Conservation (phyloP, 106 monocot species). For the Platanthera zijinensis region DNA sequence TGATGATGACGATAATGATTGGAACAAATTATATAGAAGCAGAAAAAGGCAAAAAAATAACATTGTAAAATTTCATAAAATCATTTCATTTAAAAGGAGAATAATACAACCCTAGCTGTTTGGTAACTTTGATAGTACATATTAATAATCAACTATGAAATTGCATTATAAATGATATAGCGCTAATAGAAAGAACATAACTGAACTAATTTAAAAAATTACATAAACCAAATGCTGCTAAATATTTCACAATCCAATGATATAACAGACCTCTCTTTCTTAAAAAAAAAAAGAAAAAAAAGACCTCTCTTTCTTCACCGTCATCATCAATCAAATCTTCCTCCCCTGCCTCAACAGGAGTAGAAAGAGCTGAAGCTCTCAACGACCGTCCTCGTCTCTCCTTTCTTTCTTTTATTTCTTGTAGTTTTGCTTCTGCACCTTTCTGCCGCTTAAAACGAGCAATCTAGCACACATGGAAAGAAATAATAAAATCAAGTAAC, state of each 20-base stretch:
- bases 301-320: slow-evolving; percentile 92
- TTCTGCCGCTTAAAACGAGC: slow-evolving; percentile 78
- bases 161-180: not conserved
- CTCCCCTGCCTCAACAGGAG: slow-evolving; percentile 57
- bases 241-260: not conserved
- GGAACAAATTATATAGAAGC: too few species aligned
- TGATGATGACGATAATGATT: too few species aligned
- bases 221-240: not conserved
- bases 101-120: too few species aligned
- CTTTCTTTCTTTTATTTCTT: slow-evolving; percentile 90
- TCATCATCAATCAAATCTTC: slow-evolving; percentile 79
- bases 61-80: too few species aligned
- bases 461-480: slow-evolving; percentile 35
- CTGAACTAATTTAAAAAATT: not conserved
- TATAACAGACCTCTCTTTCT: slow-evolving; percentile 76
- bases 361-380: slow-evolving; percentile 73
- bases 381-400: slow-evolving; percentile 81
- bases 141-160: not conserved
- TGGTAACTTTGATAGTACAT: too few species aligned
- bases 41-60: too few species aligned
- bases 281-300: too few species aligned
- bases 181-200: not conserved
- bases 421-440: slow-evolving; percentile 78
- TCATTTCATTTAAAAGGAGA: too few species aligned
- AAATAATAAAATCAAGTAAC: not conserved